These are phyloP conservation scores for Claviceps sp. DNA, from an alignment of 2,329 filamentous ascomycete genomes.

Conservation along the genomic window DNA sequence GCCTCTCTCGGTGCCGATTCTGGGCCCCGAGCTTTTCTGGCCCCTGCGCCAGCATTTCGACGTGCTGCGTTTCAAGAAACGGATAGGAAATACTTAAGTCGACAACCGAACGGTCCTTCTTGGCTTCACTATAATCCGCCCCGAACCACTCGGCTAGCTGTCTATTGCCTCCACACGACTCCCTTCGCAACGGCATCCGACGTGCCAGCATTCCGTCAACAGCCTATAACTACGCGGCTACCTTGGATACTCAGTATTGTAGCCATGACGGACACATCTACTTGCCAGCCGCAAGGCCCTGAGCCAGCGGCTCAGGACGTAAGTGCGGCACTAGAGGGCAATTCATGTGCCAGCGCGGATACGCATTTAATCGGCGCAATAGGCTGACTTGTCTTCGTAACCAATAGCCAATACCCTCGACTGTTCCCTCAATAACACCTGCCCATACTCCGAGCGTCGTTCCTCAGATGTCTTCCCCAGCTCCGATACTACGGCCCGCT, in stretches of 20 bases:
- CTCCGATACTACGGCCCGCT: constrained; percentile 70
- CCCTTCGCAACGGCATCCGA: background rate
- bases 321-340: constrained; percentile 3
- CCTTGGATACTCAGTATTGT: constrained; percentile 8
- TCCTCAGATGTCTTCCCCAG: constrained; percentile 59
- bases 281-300: constrained; percentile 10
- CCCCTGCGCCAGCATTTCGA: background rate
- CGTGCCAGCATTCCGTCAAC: constrained; percentile 3
- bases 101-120: background rate
- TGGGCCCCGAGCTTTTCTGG: background rate
- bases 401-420: constrained; percentile 10
- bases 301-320: constrained; percentile 10
- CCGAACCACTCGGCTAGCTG: background rate
- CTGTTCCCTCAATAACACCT: constrained; percentile 14
- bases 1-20: background rate
- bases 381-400: constrained; percentile 2
- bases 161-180: background rate
- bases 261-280: constrained; percentile 14
- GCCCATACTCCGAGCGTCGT: constrained; percentile 23
- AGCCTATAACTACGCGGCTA: constrained; percentile 4
- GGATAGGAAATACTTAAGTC: background rate
- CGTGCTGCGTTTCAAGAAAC: background rate
- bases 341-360: background rate
- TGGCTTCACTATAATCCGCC: background rate
- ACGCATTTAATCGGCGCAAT: background rate